These are phyloP conservation scores for Boletellus sp. DNA, from an alignment of 1,284 basidiomycete species.

Conservation along the genomic window DNA sequence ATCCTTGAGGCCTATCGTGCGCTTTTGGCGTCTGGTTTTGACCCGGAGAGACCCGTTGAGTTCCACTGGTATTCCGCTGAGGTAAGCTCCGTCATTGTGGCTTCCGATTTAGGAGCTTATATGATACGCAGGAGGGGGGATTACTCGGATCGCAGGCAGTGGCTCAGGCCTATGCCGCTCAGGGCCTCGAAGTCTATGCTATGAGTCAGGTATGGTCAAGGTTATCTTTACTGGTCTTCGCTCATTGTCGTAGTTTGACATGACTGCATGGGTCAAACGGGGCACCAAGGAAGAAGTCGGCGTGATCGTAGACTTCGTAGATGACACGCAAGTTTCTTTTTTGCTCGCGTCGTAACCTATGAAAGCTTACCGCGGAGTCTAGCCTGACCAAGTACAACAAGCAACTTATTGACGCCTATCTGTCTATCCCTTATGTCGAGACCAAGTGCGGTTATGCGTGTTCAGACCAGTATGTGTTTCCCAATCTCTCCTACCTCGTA, in stretches of 20 bases:
- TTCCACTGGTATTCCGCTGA: constrained; percentile 98
- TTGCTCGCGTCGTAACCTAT: not conserved
- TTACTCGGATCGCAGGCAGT: constrained; percentile 93
- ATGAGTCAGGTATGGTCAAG: constrained; percentile 74
- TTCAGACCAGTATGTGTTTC: constrained; percentile 73
- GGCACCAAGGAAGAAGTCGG: constrained; percentile 88
- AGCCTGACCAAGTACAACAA: constrained; percentile 82
- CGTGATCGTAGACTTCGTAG: constrained; percentile 86
- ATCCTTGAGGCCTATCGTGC: constrained; percentile 88
- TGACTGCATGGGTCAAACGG: constrained; percentile 95
- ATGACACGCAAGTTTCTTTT: constrained; percentile 47
- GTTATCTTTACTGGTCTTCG: not conserved
- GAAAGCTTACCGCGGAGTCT: constrained; percentile 7
- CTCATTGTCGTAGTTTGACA: constrained; percentile 66
- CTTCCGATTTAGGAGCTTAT: not conserved
- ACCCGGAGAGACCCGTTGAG: constrained; percentile 77
- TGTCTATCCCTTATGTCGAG: constrained; percentile 73
- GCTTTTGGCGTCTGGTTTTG: constrained; percentile 76
- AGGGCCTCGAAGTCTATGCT: constrained; percentile 68
- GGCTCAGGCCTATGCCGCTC: constrained; percentile 71
- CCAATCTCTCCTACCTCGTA: constrained; percentile 12
- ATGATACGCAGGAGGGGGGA: constrained; percentile 72
- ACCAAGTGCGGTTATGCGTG: constrained; percentile 94
- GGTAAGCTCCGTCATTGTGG: constrained; percentile 35
- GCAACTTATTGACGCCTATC: constrained; percentile 72